Evolutionary conservation across 192 early-diverging fungal species (phyloP), one percentile per base, ranked within the genome.

Genomic region (Backusella westeae): DNA sequence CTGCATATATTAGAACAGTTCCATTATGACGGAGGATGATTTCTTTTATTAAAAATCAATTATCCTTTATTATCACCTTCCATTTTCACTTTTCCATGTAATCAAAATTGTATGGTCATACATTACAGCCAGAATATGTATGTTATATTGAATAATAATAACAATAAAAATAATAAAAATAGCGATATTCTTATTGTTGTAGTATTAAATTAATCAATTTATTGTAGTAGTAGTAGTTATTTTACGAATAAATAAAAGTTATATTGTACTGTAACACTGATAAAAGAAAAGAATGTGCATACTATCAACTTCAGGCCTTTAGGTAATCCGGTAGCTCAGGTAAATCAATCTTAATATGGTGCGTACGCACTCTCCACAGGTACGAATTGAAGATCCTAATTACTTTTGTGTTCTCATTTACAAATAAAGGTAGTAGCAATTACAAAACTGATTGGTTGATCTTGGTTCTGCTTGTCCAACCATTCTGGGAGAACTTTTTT

Each of bases 401-500:
- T 23, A 63, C 12, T 63, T 63, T 63, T 63, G 56, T 63, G 56
- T 29, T 63, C 56, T 12, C 56, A 14, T 63, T 29, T 26, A 63
- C 56, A 63, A 63, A 63, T 63, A 63, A 63, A 63, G 56, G 26
- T 63, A 63, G 21, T 26, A 29, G 10, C 26, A 29, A 63, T 63
- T 63, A 26, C 23, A 9, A 63, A 63, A 23, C 23, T 63, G 56
- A 63, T 63, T 63, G 56, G 56, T 63, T 63, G 56, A 63, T 63
- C 56, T 9, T 14, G 10, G 23, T 63, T 63, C 56, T 26, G 56
- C 26, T 63, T 63, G 56, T 63, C 56, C 56, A 63, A 63, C 56
- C 56, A 63, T 63, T 63, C 56, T 26, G 56, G 56, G 56, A 63
- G 56, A 63, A 63, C 56, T 63, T 63, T 63, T 63, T 63, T 63